Evolutionary conservation across 2,329 filamentous ascomycete species (phyloP).

Genomic region (Podosphaera fusca): DNA sequence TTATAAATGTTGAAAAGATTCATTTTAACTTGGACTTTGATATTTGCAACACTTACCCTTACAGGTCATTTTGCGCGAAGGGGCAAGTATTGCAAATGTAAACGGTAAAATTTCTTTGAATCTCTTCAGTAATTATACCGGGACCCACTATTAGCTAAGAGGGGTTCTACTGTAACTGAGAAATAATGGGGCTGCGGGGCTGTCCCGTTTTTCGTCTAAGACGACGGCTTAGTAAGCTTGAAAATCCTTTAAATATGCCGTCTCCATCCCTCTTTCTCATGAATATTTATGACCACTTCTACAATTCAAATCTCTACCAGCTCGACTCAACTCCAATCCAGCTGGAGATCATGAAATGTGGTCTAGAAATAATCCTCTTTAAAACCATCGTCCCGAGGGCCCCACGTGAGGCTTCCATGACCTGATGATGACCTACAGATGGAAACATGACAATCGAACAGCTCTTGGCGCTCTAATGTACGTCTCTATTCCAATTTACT

Average conservation of each 20-base stretch:
- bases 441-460: conserved; percentile 23
- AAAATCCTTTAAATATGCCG: neutral
- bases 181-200: neutral
- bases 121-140: too few relatives aligned
- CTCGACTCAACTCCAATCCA: conserved; percentile 29
- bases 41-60: too few relatives aligned
- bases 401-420: conserved; percentile 36
- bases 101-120: too few relatives aligned
- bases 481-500: too few relatives aligned
- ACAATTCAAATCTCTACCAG: conserved; percentile 47
- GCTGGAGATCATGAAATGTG: conserved; percentile 48
- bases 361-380: conserved; percentile 50
- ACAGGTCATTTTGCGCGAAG: too few relatives aligned
- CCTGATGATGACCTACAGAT: conserved; percentile 43
- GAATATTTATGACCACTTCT: conserved; percentile 33
- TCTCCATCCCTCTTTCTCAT: conserved; percentile 6
- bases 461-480: too few relatives aligned
- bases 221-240: neutral
- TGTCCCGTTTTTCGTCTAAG: neutral
- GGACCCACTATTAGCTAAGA: too few relatives aligned
- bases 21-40: too few relatives aligned
- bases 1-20: too few relatives aligned
- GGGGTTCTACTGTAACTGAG: too few relatives aligned
- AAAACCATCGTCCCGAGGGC: conserved; percentile 69
- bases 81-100: too few relatives aligned